Evolutionary conservation across 2,329 filamentous ascomycete species (phyloP).

Genomic region (Uncinocarpus reesii): DNA sequence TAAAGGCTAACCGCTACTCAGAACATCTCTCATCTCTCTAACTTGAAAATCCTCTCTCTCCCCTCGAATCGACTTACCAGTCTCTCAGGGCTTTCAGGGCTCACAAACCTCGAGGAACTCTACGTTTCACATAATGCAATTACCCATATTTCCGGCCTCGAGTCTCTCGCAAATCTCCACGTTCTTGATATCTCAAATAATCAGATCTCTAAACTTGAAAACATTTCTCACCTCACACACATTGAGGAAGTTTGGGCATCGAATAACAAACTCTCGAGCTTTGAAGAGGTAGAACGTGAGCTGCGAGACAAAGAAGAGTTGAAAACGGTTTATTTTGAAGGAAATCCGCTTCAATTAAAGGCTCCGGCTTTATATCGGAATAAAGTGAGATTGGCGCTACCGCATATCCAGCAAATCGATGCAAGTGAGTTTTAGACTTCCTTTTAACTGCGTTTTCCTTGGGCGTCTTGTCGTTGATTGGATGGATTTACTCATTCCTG

Average conservation of each 20-base stretch:
- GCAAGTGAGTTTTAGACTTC: constrained; percentile 62
- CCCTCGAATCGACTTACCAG: constrained; percentile 86
- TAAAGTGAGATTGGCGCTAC: constrained; percentile 79
- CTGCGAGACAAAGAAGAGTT: constrained; percentile 68
- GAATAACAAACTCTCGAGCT: constrained; percentile 71
- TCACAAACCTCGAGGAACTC: constrained; percentile 74
- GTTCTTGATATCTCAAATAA: constrained; percentile 88
- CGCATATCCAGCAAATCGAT: constrained; percentile 87
- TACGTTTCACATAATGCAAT: constrained; percentile 96
- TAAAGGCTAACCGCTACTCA: constrained; percentile 20
- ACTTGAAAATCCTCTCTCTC: constrained; percentile 79
- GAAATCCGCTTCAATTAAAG: constrained; percentile 73
- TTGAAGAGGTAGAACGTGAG: constrained; percentile 67
- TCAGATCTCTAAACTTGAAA: constrained; percentile 62
- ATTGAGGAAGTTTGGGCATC: constrained; percentile 93
- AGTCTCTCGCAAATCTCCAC: constrained; percentile 55
- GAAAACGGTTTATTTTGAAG: constrained; percentile 91
- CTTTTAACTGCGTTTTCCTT: not conserved
- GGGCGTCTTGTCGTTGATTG: not conserved
- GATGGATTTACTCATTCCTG: not conserved
- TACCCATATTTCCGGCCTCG: constrained; percentile 62
- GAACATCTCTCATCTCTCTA: constrained; percentile 62
- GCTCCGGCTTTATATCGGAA: constrained; percentile 83
- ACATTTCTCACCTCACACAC: constrained; percentile 56
- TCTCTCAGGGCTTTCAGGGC: constrained; percentile 62